Evolutionary conservation across 2,329 filamentous ascomycete species (phyloP).

Genomic region (Pseudocercospora macadamiae): DNA sequence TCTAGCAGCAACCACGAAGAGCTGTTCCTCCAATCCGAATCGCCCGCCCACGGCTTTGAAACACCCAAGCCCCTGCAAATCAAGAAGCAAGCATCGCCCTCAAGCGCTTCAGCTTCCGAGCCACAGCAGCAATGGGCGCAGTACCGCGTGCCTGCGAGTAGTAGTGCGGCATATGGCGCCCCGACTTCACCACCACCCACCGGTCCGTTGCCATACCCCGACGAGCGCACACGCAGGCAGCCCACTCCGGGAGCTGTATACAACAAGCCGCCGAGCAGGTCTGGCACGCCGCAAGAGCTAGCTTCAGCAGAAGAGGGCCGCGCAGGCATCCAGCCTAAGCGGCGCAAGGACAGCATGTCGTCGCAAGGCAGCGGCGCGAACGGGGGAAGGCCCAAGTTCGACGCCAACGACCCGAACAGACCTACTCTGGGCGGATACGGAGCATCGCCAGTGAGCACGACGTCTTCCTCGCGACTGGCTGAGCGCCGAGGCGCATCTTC

Average conservation of each 20-base stretch:
- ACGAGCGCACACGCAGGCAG: conserved; percentile 30
- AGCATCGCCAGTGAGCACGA: conserved; percentile 34
- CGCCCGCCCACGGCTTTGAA: conserved; percentile 22
- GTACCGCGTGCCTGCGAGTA: conserved; percentile 36
- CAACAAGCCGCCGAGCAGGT: conserved; percentile 25
- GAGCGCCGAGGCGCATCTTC: conserved; percentile 81
- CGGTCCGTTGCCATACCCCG: conserved; percentile 36
- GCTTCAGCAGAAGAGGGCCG: conserved; percentile 31
- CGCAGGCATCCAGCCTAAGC: conserved; percentile 21
- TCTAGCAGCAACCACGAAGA: conserved; percentile 23
- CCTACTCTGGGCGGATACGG: conserved; percentile 52
- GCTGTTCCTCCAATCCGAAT: conserved; percentile 27
- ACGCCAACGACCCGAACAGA: conserved; percentile 52
- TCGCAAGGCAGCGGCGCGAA: conserved; percentile 32
- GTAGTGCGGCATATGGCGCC: conserved; percentile 36
- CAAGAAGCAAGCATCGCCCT: conserved; percentile 32
- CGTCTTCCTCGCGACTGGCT: conserved; percentile 59
- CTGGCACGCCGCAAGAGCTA: conserved; percentile 32
- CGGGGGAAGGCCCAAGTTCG: conserved; percentile 46
- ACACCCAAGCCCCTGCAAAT: conserved; percentile 38
- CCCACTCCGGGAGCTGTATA: conserved; percentile 22
- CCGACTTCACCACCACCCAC: conserved; percentile 37
- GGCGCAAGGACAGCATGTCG: conserved; percentile 37
- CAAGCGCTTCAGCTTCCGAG: conserved; percentile 21
- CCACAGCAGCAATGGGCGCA: conserved; percentile 40